A percentile compares a stretch with the other conserved stretches of the same genome.
Evolutionary conservation across 2,329 filamentous ascomycete genomes (phyloP).

Genomic region (Furcasterigmium furcatum): DNA sequence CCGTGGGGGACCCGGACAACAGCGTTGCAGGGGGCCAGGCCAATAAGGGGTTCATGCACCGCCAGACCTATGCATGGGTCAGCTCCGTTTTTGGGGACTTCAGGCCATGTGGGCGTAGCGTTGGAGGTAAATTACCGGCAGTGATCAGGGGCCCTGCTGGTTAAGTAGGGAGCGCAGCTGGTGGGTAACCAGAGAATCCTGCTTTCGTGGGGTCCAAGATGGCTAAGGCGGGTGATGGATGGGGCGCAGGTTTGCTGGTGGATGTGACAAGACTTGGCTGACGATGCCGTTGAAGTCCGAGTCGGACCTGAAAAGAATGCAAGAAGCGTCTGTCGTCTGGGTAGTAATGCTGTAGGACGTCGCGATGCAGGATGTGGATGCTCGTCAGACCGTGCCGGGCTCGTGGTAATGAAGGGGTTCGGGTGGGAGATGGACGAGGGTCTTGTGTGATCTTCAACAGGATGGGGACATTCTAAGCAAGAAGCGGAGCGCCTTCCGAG

Average conservation of each 20-base stretch:
- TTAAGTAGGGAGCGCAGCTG: background rate
- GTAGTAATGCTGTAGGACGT: background rate
- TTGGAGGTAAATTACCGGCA: slow-evolving; percentile 14
- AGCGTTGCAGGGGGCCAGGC: background rate
- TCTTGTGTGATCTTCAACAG: too few relatives aligned
- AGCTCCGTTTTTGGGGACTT: slow-evolving; percentile 4
- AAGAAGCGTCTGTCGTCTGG: background rate
- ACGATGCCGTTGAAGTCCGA: background rate
- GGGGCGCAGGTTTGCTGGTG: too few relatives aligned
- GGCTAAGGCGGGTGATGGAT: background rate
- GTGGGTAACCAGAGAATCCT: background rate
- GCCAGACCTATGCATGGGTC: slow-evolving; percentile 7
- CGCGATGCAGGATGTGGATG: too few relatives aligned
- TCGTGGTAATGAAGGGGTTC: too few relatives aligned
- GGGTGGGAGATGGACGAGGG: too few relatives aligned
- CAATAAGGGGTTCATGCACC: slow-evolving; percentile 5
- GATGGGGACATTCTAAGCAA: too few relatives aligned
- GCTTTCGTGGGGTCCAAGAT: background rate
- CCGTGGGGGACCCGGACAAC: background rate
- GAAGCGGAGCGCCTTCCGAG: too few relatives aligned
- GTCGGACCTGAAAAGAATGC: too few relatives aligned
- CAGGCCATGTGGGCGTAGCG: slow-evolving; percentile 13
- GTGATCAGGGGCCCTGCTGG: background rate
- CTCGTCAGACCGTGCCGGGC: too few relatives aligned
- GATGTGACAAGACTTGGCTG: too few relatives aligned